These are phyloP conservation scores for Herpetomonas muscarum DNA, from an alignment of 208 protist genomes.

Conservation along the genomic window DNA sequence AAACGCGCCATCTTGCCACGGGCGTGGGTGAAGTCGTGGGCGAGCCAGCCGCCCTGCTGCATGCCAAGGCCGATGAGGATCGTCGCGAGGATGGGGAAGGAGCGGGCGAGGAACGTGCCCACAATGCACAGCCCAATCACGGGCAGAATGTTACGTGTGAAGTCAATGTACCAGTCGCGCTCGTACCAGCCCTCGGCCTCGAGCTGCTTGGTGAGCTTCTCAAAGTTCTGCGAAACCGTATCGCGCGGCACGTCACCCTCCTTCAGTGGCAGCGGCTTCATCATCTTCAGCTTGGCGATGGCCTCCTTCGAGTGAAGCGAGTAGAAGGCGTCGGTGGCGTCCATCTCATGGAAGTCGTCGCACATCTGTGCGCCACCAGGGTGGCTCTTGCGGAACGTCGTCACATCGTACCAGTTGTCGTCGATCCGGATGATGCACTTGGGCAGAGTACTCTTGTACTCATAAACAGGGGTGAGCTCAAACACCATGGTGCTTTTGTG, in stretches of 20 bases:
- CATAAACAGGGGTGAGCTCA: conserved; percentile 42
- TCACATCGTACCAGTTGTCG: conserved; percentile 80
- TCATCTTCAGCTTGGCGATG: conserved; percentile 66
- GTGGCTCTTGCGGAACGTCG: conserved; percentile 69
- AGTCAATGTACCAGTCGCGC: conserved; percentile 63
- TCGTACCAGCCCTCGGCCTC: conserved; percentile 63
- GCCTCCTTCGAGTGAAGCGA: conserved; percentile 77
- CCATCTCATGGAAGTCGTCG: conserved; percentile 71
- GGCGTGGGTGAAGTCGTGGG: conserved; percentile 65
- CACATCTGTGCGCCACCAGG: conserved; percentile 66
- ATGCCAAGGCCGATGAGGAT: conserved; percentile 68
- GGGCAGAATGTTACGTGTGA: conserved; percentile 64
- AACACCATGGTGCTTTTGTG: no score
- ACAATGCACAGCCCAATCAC: conserved; percentile 47
- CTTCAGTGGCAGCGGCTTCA: conserved; percentile 67
- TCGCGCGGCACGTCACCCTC: conserved; percentile 57
- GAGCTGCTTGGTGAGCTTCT: conserved; percentile 53
- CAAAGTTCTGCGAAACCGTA: conserved; percentile 49
- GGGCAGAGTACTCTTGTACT: conserved; percentile 55
- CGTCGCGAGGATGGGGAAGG: conserved; percentile 43
- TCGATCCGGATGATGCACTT: conserved; percentile 77
- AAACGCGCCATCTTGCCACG: conserved; percentile 41
- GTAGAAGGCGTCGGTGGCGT: conserved; percentile 78
- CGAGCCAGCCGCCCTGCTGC: conserved; percentile 81
- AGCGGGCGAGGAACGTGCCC: conserved; percentile 50